Evolutionary conservation across 352 stramenopile genomes (phyloP).

Genomic region (Phytophthora agathidicida): DNA sequence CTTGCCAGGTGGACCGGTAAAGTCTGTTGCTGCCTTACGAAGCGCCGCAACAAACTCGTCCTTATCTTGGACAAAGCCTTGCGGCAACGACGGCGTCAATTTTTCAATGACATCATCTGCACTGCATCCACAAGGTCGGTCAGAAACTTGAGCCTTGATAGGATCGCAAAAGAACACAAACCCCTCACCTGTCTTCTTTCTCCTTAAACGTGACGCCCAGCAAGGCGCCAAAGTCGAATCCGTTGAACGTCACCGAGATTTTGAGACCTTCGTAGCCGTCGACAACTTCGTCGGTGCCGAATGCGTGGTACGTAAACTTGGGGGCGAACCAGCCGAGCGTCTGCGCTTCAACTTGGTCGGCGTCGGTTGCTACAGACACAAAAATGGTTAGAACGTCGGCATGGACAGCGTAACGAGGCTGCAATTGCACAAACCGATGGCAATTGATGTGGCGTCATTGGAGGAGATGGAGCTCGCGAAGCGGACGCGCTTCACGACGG

Average conservation of each 20-base stretch:
- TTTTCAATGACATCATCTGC: slow-evolving; percentile 60
- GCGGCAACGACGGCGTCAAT: slow-evolving; percentile 50
- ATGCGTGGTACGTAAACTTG: slow-evolving; percentile 84
- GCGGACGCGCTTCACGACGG: slow-evolving; percentile 62
- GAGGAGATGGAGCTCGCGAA: slow-evolving; percentile 52
- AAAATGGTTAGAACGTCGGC: slow-evolving; percentile 1
- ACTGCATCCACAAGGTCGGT: slow-evolving; percentile 23
- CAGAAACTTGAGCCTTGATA: no score
- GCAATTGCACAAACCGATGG: slow-evolving; percentile 50
- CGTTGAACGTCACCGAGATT: slow-evolving; percentile 67
- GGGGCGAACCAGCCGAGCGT: slow-evolving; percentile 60
- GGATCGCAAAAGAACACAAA: no score
- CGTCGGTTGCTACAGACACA: slow-evolving; percentile 39
- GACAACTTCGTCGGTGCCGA: slow-evolving; percentile 75
- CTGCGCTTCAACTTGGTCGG: slow-evolving; percentile 46
- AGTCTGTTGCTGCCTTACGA: slow-evolving; percentile 23
- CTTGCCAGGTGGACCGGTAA: slow-evolving; percentile 46
- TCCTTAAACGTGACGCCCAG: slow-evolving; percentile 62
- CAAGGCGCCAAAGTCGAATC: slow-evolving; percentile 64
- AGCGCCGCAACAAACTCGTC: slow-evolving; percentile 39
- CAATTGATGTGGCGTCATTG: slow-evolving; percentile 59
- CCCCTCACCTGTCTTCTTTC: slow-evolving; percentile 48
- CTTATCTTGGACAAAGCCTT: slow-evolving; percentile 50
- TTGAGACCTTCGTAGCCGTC: slow-evolving; percentile 65
- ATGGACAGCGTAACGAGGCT: background rate